Percentiles rank a stretch among this genome's conserved stretches.
Conservation (phyloP, 805 yeast genomes). For the Wickerhamomyces subpelliculosus region DNA sequence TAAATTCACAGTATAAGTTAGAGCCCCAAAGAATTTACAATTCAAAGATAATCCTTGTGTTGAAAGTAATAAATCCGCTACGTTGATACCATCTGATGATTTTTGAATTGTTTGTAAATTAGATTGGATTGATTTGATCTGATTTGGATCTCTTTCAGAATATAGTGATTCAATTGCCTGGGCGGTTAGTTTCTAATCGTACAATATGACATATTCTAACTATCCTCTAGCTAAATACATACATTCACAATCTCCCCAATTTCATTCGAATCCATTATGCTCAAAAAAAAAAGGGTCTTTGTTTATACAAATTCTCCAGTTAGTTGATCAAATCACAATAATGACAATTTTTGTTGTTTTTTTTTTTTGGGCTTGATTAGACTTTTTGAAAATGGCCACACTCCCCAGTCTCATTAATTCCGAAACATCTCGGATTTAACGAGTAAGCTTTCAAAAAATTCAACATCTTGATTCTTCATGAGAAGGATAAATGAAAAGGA, state of each 20-base stretch:
- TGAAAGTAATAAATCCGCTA: conserved; percentile 50
- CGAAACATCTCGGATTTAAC: too few species aligned
- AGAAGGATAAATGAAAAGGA: too few species aligned
- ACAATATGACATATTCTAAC: neutral
- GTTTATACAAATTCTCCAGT: neutral
- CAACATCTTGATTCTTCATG: too few species aligned
- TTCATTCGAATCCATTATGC: neutral
- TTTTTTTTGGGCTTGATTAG: too few species aligned
- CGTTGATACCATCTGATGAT: conserved; percentile 43
- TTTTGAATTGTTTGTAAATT: conserved; percentile 54
- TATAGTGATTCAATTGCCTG: conserved; percentile 20
- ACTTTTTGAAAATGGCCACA: too few species aligned
- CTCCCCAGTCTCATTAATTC: too few species aligned
- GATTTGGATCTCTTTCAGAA: conserved; percentile 21
- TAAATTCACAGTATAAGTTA: conserved; percentile 63
- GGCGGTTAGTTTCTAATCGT: neutral
- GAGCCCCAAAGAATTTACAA: conserved; percentile 73
- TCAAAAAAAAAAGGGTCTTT: too few species aligned
- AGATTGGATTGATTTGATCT: conserved; percentile 40
- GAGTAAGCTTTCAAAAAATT: too few species aligned
- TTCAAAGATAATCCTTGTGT: conserved; percentile 30
- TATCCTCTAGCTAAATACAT: neutral
- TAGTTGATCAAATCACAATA: too few species aligned
- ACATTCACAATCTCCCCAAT: neutral
- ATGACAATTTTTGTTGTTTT: too few species aligned